A percentile compares a stretch with the other conserved stretches of the same genome.
Conservation (phyloP, 305 asterid genomes). For the Stenogyne calaminthoides region DNA sequence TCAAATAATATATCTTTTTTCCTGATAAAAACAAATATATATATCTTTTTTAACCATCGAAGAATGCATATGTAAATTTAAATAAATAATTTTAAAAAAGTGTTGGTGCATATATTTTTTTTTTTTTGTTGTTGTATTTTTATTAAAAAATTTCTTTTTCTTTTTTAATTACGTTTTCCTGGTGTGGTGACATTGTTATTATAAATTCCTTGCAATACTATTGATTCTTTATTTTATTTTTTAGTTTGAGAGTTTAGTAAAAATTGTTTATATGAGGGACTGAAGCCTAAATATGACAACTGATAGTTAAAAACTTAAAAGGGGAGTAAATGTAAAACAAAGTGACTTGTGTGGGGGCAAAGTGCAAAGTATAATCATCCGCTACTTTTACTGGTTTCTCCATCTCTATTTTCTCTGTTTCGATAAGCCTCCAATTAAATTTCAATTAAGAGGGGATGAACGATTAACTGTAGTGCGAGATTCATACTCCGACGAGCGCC, state of each 20-base stretch:
- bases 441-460: conserved; percentile 18
- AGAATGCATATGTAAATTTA: no score
- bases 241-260: no score
- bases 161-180: background rate
- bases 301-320: background rate
- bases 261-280: background rate
- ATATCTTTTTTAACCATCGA: no score
- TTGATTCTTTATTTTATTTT: no score
- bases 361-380: conserved; percentile 19
- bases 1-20: no score
- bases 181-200: background rate
- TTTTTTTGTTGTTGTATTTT: no score
- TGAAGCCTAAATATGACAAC: background rate
- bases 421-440: background rate
- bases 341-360: conserved; percentile 11
- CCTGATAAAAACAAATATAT: no score
- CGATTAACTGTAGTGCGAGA: conserved; percentile 16
- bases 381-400: conserved; percentile 27
- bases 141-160: background rate
- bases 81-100: no score
- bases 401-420: conserved; percentile 6
- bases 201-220: background rate
- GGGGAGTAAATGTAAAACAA: conserved; percentile 6
- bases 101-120: no score
- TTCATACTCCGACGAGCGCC: conserved; percentile 20